Evolutionary conservation across 345 rosid genomes (phyloP), one percentile per base, ranked within the genome.

Genomic region (Boechera divaricarpa): DNA sequence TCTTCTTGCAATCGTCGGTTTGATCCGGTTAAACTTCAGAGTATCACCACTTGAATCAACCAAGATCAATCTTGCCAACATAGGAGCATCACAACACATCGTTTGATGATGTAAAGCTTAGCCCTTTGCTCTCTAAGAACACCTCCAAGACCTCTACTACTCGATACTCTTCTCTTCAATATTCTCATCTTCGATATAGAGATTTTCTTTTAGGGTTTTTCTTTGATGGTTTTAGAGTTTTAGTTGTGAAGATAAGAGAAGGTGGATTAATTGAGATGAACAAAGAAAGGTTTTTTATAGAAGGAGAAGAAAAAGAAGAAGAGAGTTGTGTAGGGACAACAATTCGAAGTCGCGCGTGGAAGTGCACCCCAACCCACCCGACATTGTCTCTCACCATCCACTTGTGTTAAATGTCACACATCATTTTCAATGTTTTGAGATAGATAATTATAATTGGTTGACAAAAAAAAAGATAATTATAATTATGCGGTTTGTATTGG

Each of bases 31-130:
- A 4, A 77, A 55, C 47, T 69, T 61, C 79, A 32, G n/a, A 16
- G 63, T 15, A 59, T 31, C 24, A 36, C 39, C 4, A 47, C 51
- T 67, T n/a, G 67, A 52, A 67, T 45, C 65, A 58, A 60, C 48
- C 49, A 60, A 42, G 69, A 69, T 80, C 74, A 91, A 66, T 91
- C 98, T 78, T 90, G 91, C 96, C 96, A 90, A 63, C 89, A 90
- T 67, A 90, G 80, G 26, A 90, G 89, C 96, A 90, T 94, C 71
- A 90, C 90, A 8, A 94, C 96, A 72, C 98, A 94, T 78, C 97
- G 81, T 71, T 89, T 79, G 16, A 94, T 91, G 39, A 94, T 91
- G 81, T 94, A 94, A 73, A 91, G 88, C 76, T 74, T 83, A 10
- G 97, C 97, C 79, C 88, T 90, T 81, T 90, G 98, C 78, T 94